Evolutionary conservation across 2,329 filamentous ascomycete species (phyloP).

Genomic region (Diaporthe vaccinii): DNA sequence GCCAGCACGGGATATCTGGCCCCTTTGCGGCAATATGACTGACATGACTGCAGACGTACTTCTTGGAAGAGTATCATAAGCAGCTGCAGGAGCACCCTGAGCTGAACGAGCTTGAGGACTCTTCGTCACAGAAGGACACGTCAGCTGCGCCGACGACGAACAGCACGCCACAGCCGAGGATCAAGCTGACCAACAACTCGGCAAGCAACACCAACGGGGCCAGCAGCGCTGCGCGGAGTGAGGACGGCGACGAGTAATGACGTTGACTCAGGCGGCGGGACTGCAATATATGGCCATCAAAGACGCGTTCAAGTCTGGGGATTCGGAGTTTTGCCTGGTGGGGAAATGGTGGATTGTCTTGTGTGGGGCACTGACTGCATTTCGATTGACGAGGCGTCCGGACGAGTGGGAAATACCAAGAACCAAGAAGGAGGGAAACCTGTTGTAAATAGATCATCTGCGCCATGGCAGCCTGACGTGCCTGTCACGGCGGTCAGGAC

Average conservation of each 20-base stretch:
- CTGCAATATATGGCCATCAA: background rate
- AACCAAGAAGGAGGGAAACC: constrained; percentile 38
- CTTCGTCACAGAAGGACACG: constrained; percentile 55
- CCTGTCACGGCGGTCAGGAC: constrained; percentile 1
- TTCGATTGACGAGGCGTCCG: constrained; percentile 39
- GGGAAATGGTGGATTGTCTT: constrained; percentile 21
- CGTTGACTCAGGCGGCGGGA: constrained; percentile 4
- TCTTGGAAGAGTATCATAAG: constrained; percentile 66
- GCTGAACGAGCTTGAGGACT: constrained; percentile 67
- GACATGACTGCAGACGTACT: constrained; percentile 65
- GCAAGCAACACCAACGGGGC: constrained; percentile 39
- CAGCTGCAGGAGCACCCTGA: constrained; percentile 68
- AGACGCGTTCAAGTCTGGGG: constrained; percentile 22
- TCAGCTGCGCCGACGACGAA: constrained; percentile 67
- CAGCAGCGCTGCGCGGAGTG: constrained; percentile 39
- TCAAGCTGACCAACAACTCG: constrained; percentile 75
- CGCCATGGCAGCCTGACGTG: constrained; percentile 19
- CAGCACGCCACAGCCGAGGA: constrained; percentile 78
- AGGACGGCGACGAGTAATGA: constrained; percentile 38
- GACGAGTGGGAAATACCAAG: constrained; percentile 41
- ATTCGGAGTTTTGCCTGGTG: constrained; percentile 34
- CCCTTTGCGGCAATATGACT: constrained; percentile 43
- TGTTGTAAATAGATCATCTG: constrained; percentile 29
- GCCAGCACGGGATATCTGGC: background rate
- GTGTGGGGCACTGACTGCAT: constrained; percentile 33